phyloP scores from a whole-genome alignment of 1,284 basidiomycete species.

The Austroboletus niveus region DNA sequence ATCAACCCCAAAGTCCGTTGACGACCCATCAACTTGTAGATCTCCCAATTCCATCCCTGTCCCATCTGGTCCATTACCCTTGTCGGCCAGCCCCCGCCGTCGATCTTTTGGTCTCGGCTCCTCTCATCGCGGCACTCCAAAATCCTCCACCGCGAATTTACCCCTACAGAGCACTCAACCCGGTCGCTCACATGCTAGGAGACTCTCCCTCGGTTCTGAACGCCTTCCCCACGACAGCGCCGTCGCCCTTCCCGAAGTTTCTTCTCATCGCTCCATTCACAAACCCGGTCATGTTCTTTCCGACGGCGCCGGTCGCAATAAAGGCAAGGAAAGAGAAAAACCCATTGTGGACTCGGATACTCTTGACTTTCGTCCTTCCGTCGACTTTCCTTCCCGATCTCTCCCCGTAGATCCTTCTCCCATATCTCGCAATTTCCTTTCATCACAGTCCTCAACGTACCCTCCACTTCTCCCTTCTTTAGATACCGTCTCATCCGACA shows the following conservation, averaged over 20 bases:
- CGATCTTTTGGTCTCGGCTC: constrained; percentile 30
- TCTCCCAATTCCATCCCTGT: constrained; percentile 25
- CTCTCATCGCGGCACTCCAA: constrained; percentile 31
- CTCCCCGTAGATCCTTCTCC: constrained; percentile 16
- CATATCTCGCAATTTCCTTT: constrained; percentile 12
- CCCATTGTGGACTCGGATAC: not conserved
- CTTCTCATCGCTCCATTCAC: constrained; percentile 9
- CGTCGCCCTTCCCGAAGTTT: constrained; percentile 33
- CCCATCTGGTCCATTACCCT: constrained; percentile 29
- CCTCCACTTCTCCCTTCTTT: constrained; percentile 23
- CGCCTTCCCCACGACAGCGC: constrained; percentile 32
- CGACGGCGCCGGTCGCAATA: constrained; percentile 17
- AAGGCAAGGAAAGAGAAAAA: constrained; percentile 31
- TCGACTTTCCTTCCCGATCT: constrained; percentile 21
- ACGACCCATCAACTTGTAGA: constrained; percentile 21
- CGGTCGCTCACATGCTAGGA: constrained; percentile 27
- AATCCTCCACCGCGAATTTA: constrained; percentile 28
- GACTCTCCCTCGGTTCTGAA: constrained; percentile 31
- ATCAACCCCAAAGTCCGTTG: constrained; percentile 30
- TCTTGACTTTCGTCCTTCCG: constrained; percentile 7
- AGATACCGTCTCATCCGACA: constrained; percentile 26
- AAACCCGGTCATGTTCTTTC: constrained; percentile 12
- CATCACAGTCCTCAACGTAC: constrained; percentile 10
- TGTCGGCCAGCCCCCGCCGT: constrained; percentile 35
- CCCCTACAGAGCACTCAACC: constrained; percentile 18